A percentile compares a stretch with the other conserved stretches of the same genome.
These are phyloP conservation scores for Podaxis sp. DNA, from an alignment of 768 basidiomycete species.

Conservation along the genomic window DNA sequence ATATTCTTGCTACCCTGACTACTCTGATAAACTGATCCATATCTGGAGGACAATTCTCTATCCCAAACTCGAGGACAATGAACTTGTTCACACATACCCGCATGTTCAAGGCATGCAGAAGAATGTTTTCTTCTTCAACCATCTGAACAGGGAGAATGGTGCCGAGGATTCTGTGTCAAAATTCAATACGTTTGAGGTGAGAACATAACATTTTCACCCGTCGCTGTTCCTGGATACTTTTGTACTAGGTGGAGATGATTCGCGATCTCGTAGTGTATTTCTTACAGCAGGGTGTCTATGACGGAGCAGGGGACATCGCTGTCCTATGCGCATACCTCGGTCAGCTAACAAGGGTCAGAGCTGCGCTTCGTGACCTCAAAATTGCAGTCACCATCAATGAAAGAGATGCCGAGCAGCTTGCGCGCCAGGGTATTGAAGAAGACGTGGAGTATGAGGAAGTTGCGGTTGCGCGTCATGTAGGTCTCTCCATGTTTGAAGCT, in stretches of 20 bases:
- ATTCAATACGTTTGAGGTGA: conserved; percentile 51
- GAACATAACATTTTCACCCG: conserved; percentile 2
- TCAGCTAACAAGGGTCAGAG: conserved; percentile 39
- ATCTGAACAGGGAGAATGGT: no score
- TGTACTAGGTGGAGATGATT: conserved; percentile 40
- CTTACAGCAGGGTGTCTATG: conserved; percentile 44
- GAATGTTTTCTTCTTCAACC: no score
- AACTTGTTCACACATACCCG: conserved; percentile 47
- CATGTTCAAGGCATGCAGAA: conserved; percentile 36
- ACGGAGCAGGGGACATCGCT: conserved; percentile 45
- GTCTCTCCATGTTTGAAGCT: no score
- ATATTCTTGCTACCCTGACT: not conserved
- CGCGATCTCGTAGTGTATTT: conserved; percentile 42
- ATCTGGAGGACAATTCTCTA: conserved; percentile 54
- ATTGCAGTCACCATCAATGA: conserved; percentile 71
- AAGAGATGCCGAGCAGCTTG: conserved; percentile 60
- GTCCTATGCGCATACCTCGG: conserved; percentile 48
- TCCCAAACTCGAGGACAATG: conserved; percentile 56
- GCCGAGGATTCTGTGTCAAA: no score
- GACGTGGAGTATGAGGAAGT: conserved; percentile 27
- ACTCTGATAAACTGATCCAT: not conserved
- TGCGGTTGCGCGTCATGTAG: no score
- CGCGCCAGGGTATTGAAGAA: conserved; percentile 41
- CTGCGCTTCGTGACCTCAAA: conserved; percentile 33
- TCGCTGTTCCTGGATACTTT: not conserved